These are phyloP conservation scores for Acer campestre DNA, from an alignment of 345 rosid genomes.

Conservation along the genomic window DNA sequence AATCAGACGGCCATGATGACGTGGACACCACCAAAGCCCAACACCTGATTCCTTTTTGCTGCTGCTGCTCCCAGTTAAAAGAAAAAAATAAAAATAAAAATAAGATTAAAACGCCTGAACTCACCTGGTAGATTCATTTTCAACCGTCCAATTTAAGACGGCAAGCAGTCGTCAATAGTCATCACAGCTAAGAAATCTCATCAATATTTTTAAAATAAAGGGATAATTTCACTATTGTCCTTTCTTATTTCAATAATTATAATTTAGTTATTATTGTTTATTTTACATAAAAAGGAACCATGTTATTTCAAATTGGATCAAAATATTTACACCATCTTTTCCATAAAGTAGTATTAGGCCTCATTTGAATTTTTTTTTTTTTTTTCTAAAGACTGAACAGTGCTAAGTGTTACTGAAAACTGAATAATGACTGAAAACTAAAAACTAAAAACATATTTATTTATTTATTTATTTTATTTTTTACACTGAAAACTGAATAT, in stretches of 20 bases:
- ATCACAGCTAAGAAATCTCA: background rate
- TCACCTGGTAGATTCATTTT: background rate
- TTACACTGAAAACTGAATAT: too few species aligned
- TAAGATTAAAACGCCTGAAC: background rate
- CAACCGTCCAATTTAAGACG: conserved; percentile 3
- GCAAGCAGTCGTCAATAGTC: background rate
- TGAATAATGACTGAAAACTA: too few species aligned
- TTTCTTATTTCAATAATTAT: background rate
- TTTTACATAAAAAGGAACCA: background rate
- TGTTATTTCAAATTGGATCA: background rate
- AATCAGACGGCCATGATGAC: background rate
- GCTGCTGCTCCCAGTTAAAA: background rate
- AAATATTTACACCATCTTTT: too few species aligned
- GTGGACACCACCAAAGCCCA: background rate
- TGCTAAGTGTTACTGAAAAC: too few species aligned
- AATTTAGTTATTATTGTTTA: background rate
- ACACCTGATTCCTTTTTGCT: background rate
- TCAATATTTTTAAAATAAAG: background rate
- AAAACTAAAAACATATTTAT: too few species aligned
- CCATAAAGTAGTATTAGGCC: too few species aligned
- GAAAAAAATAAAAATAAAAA: background rate
- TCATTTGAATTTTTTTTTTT: too few species aligned
- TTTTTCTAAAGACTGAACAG: too few species aligned
- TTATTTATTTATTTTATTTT: too few species aligned
- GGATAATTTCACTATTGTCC: background rate